Evolutionary conservation across 805 yeast species (phyloP).

Genomic region (Cyberlindnera mississippiensis): DNA sequence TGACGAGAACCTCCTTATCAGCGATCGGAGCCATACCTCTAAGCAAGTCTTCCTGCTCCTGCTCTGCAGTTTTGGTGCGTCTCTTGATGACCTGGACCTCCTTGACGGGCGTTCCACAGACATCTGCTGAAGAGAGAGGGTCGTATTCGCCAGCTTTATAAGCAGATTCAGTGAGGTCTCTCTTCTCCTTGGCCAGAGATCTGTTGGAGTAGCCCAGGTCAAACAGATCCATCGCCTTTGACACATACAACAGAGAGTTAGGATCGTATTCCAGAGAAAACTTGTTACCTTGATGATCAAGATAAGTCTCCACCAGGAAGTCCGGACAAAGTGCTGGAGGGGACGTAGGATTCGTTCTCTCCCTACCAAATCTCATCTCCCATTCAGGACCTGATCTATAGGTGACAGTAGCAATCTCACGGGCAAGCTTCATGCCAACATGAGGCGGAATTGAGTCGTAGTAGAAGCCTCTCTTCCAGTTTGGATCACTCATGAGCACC

Average conservation of each 20-base stretch:
- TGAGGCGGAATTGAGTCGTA: constrained; percentile 84
- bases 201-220: constrained; percentile 60
- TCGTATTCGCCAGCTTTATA: constrained; percentile 23
- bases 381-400: constrained; percentile 96
- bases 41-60: constrained; percentile 55
- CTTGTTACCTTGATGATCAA: constrained; percentile 94
- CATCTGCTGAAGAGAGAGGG: constrained; percentile 25
- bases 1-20: constrained; percentile 63
- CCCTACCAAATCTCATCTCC: constrained; percentile 90
- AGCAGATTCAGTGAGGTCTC: constrained; percentile 31
- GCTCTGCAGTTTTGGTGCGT: constrained; percentile 48
- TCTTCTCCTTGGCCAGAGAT: constrained; percentile 43
- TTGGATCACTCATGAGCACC: constrained; percentile 89
- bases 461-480: constrained; percentile 89
- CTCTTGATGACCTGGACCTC: constrained; percentile 51
- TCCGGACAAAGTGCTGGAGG: constrained; percentile 92
- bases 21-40: constrained; percentile 63
- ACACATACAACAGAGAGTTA: constrained; percentile 79
- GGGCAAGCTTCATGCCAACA: constrained; percentile 88
- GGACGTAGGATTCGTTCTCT: constrained; percentile 71
- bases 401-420: constrained; percentile 92
- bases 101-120: constrained; percentile 40
- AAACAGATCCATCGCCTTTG: constrained; percentile 93
- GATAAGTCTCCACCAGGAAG: constrained; percentile 84
- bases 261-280: constrained; percentile 90